Evolutionary conservation across 768 basidiomycete species (phyloP).

Genomic region (Auricularia sp.): DNA sequence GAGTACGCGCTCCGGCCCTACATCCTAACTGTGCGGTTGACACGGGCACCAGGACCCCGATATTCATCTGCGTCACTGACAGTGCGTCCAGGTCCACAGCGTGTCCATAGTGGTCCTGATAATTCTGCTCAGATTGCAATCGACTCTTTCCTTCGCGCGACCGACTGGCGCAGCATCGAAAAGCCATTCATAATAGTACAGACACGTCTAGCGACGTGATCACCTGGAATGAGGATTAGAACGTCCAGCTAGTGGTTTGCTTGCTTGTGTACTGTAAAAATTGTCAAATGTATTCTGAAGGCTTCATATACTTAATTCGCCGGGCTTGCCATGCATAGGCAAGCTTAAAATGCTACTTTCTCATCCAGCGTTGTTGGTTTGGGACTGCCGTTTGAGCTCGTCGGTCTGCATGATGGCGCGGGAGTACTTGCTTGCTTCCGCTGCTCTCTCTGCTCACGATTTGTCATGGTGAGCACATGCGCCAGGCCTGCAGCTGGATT

Average conservation of each 20-base stretch:
- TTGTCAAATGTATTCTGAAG: no score
- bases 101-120: no score
- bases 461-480: neutral
- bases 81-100: slow-evolving; percentile 25
- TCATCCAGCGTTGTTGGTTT: no score
- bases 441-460: neutral
- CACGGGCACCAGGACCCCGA: slow-evolving; percentile 46
- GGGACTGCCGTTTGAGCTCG: no score
- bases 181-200: slow-evolving; percentile 52
- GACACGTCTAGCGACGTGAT: slow-evolving; percentile 37
- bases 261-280: no score
- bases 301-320: no score
- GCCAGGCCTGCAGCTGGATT: neutral
- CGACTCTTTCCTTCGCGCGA: slow-evolving; percentile 65
- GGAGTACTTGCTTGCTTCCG: no score
- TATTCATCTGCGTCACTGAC: slow-evolving; percentile 65
- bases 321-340: no score
- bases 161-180: slow-evolving; percentile 58
- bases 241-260: no score
- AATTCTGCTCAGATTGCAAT: slow-evolving; percentile 40
- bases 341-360: no score
- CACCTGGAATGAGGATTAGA: slow-evolving; percentile 52
- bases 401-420: no score
- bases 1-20: slow-evolving; percentile 37
- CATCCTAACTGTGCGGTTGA: slow-evolving; percentile 1